Base-by-base conservation (phyloP, 768 basidiomycete species). In the Lactifluus subvellereus region DNA sequence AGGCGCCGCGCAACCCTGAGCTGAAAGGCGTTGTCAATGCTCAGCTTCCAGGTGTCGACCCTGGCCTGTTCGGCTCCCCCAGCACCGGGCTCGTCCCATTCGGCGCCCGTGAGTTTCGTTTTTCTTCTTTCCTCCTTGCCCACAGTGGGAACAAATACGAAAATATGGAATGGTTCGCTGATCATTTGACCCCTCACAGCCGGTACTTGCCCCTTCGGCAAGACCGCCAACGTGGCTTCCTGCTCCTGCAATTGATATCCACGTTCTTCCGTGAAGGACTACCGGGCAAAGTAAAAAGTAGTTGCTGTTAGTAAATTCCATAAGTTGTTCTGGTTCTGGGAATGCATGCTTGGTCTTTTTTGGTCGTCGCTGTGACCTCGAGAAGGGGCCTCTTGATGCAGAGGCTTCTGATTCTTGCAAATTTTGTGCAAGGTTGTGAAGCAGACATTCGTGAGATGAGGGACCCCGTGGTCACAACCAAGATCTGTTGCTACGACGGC, bases 11-110 rank as follows among this genome's bases (percentile, higher is more conserved):
- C 67, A 83, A 84, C 61, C 9, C 75, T 4, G 74, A 81, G 64
- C 75, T 84, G 30, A 74, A 76, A 51, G 82, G 81, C 1, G 70
- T 84, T 13, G 79, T 79, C n/a, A 81, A 84, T 66, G 79, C 77
- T 16, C 82, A 84, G 68, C 81, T 84, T 57, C 76, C 77, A n/a
- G 78, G 77, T 48, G 83, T 83, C 54, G 76, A 83, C 67, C 80
- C 81, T 18, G 73, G 80, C 22, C 53, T 83, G 30, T 84, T 83
- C 71, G 83, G 82, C 63, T 78, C 79, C 64, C 80, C 81, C 30
- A 77, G 75, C 1, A 62, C 71, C 2, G 79, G 79, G 57, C 78
- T 82, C 18, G 68, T 72, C 16, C 78, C 83, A 2, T 82, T 84
- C 60, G 75, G 74, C 43, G 75, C 75, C 57, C 57, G 80, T 80